Conservation (phyloP, 2,329 filamentous ascomycete species). For the Xenosphaeropsis pyriputrescens region DNA sequence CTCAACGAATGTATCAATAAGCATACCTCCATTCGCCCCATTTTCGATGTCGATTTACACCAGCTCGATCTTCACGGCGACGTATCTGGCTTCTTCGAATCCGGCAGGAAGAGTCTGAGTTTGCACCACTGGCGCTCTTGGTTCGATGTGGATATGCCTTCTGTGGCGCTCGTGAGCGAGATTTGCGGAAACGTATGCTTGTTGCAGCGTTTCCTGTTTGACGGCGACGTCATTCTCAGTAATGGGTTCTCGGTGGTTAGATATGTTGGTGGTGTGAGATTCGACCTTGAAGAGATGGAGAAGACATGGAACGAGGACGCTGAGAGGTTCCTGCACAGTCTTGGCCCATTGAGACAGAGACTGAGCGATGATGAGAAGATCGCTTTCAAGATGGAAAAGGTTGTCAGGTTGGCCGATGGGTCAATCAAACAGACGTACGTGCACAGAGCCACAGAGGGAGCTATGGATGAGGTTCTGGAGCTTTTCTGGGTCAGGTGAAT, state of each 20-base stretch:
- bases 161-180: conserved; percentile 15
- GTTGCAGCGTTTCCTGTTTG: conserved; percentile 28
- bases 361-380: conserved; percentile 35
- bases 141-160: conserved; percentile 16
- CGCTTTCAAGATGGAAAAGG: conserved; percentile 41
- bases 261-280: conserved; percentile 14
- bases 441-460: neutral
- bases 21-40: conserved; percentile 12
- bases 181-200: conserved; percentile 24
- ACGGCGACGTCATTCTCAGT: conserved; percentile 24
- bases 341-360: conserved; percentile 33
- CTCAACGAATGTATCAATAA: conserved; percentile 16
- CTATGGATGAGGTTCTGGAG: neutral
- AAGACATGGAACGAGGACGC: conserved; percentile 25
- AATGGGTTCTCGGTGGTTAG: conserved; percentile 29
- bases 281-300: conserved; percentile 12
- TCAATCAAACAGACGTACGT: conserved; percentile 10
- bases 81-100: conserved; percentile 17
- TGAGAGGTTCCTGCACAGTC: conserved; percentile 28
- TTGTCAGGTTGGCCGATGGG: conserved; percentile 24
- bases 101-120: conserved; percentile 13
- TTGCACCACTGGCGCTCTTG: conserved; percentile 18
- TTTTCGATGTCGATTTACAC: conserved; percentile 11
- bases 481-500: neutral
- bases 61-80: conserved; percentile 17